Evolutionary conservation across 73 alveolate species (phyloP).

Genomic region (Tetrahymena borealis): DNA sequence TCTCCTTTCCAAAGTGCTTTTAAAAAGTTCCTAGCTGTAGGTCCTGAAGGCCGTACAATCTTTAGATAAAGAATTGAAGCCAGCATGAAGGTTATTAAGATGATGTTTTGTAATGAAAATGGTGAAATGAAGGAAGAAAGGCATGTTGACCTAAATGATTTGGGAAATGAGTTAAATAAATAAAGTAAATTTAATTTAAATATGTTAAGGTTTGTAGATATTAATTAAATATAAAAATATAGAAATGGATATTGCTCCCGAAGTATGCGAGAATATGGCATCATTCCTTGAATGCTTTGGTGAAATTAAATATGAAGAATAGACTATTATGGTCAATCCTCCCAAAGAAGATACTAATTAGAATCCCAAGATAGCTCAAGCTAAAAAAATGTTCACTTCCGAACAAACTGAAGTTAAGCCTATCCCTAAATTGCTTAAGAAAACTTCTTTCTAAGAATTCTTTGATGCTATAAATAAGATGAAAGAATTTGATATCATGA

Average conservation of each 20-base stretch:
- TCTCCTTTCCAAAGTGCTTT: constrained; percentile 87
- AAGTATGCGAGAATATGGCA: constrained; percentile 74
- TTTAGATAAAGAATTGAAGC: constrained; percentile 73
- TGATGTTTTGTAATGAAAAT: constrained; percentile 88
- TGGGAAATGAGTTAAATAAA: constrained; percentile 64
- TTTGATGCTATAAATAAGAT: constrained; percentile 71
- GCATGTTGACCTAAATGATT: constrained; percentile 61
- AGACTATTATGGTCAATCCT: constrained; percentile 58
- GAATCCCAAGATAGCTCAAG: constrained; percentile 39
- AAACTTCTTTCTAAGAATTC: constrained; percentile 84
- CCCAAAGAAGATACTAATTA: constrained; percentile 46
- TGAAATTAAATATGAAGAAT: constrained; percentile 70
- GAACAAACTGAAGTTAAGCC: constrained; percentile 84
- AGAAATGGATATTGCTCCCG: constrained; percentile 76
- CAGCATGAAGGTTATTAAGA: constrained; percentile 68
- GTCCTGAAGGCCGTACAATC: constrained; percentile 79
- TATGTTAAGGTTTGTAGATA: no score
- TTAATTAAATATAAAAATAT: not conserved
- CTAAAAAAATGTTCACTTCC: constrained; percentile 50
- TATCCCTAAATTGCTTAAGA: constrained; percentile 68
- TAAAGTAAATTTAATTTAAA: no score
- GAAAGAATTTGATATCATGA: constrained; percentile 80
- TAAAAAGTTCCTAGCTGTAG: constrained; percentile 74
- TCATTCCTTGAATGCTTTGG: constrained; percentile 93
- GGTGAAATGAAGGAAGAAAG: constrained; percentile 84